Evolutionary conservation across 345 rosid genomes (phyloP).

Genomic region (Xanthoceras sorbifolium): DNA sequence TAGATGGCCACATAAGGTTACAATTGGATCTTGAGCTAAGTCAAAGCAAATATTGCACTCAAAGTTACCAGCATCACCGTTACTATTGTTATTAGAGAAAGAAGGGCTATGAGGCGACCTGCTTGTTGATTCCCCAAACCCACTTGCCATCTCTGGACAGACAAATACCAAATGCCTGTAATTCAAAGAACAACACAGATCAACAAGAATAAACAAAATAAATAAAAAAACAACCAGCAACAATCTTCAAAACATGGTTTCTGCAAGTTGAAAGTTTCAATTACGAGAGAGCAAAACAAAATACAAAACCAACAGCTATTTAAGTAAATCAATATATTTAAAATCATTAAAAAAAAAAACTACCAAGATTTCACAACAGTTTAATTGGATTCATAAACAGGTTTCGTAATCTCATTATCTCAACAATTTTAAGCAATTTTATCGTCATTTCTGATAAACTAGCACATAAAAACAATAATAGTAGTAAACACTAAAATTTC

Average conservation of each 20-base stretch:
- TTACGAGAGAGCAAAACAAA: background rate
- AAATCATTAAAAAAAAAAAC: background rate
- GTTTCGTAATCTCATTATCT: background rate
- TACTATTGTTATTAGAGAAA: conserved; percentile 55
- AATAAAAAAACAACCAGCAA: background rate
- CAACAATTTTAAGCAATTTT: background rate
- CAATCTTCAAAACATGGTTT: background rate
- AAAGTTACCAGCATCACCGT: conserved; percentile 69
- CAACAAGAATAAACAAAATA: conserved; percentile 12
- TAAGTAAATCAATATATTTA: background rate
- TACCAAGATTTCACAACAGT: background rate
- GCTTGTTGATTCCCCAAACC: conserved; percentile 69
- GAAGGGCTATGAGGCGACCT: conserved; percentile 63
- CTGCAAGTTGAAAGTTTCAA: background rate
- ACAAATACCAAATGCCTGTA: conserved; percentile 30
- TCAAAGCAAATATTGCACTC: conserved; percentile 99
- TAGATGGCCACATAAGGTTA: conserved; percentile 95
- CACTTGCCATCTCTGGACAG: conserved; percentile 50
- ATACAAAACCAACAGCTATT: background rate
- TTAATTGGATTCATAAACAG: background rate
- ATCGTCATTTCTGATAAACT: background rate
- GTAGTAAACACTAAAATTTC: background rate
- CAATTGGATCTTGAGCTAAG: conserved; percentile 97
- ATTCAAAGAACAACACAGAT: conserved; percentile 13
- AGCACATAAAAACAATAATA: background rate